Evolutionary conservation across 2,329 filamentous ascomycete genomes (phyloP).

Genomic region (Cladobotryum mycophilum): DNA sequence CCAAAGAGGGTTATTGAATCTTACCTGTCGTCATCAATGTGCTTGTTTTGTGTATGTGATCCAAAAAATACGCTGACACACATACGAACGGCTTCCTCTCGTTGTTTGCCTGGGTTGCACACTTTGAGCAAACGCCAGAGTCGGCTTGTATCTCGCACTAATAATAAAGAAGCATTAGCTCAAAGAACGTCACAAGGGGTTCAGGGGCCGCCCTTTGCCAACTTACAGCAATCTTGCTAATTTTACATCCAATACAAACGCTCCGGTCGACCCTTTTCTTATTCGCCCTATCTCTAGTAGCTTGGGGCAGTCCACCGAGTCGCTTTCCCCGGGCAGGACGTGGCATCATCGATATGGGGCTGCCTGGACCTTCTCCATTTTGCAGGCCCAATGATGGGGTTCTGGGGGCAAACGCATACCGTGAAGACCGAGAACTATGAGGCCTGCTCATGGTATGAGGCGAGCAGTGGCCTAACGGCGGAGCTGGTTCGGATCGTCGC

Average conservation of each 20-base stretch:
- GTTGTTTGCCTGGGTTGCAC: neutral
- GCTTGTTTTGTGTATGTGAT: conserved; percentile 3
- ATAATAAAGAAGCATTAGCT: neutral
- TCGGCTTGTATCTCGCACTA: conserved; percentile 1
- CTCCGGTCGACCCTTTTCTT: conserved; percentile 8
- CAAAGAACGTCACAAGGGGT: neutral
- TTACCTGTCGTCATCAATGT: conserved; percentile 3
- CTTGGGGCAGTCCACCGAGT: neutral
- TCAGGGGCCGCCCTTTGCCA: too few species aligned
- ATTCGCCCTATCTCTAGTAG: neutral
- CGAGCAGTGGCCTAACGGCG: neutral
- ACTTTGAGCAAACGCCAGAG: neutral
- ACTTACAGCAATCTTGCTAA: conserved; percentile 8
- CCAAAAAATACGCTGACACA: conserved; percentile 6
- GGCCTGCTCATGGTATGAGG: neutral
- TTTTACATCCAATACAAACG: conserved; percentile 9
- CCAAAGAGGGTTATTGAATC: neutral
- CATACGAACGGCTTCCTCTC: conserved; percentile 8
- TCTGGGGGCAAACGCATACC: neutral
- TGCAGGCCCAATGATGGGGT: too few species aligned
- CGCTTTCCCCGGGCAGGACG: too few species aligned
- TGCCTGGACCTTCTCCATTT: too few species aligned
- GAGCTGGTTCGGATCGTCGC: neutral
- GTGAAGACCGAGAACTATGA: neutral
- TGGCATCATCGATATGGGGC: too few species aligned